phyloP scores from a whole-genome alignment of 2,329 filamentous ascomycete genomes.

The Xylariaceae sp. region DNA sequence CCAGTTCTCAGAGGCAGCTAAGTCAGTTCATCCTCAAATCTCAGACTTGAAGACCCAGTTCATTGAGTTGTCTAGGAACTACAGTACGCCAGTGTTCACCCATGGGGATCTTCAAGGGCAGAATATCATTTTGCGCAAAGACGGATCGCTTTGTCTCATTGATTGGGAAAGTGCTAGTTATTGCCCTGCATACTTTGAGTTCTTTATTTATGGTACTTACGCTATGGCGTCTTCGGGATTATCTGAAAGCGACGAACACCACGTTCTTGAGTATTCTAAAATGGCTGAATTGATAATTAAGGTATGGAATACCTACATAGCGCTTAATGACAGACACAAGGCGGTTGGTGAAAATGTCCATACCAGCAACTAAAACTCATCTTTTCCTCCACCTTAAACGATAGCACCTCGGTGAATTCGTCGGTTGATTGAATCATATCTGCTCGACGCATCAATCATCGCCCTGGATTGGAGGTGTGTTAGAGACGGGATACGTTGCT shows the following conservation, averaged over 20 bases:
- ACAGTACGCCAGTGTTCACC: slow-evolving; percentile 37
- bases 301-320: neutral
- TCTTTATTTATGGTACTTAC: slow-evolving; percentile 2
- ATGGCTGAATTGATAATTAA: neutral
- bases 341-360: too few relatives aligned
- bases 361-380: too few relatives aligned
- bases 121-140: slow-evolving; percentile 40
- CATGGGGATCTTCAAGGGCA: slow-evolving; percentile 43
- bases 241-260: neutral
- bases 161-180: slow-evolving; percentile 48
- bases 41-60: slow-evolving; percentile 31
- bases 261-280: neutral
- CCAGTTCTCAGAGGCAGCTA: slow-evolving; percentile 31
- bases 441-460: too few relatives aligned
- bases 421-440: too few relatives aligned
- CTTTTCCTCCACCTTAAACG: too few relatives aligned
- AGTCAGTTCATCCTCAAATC: slow-evolving; percentile 27
- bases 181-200: slow-evolving; percentile 26
- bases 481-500: too few relatives aligned
- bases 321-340: too few relatives aligned
- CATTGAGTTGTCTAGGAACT: slow-evolving; percentile 30
- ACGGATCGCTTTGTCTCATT: slow-evolving; percentile 41
- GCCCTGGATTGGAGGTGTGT: too few relatives aligned
- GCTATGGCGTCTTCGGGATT: neutral
- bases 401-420: too few relatives aligned